Evolutionary conservation across 2,329 filamentous ascomycete genomes (phyloP).

Genomic region (Colletotrichum eremochloae): DNA sequence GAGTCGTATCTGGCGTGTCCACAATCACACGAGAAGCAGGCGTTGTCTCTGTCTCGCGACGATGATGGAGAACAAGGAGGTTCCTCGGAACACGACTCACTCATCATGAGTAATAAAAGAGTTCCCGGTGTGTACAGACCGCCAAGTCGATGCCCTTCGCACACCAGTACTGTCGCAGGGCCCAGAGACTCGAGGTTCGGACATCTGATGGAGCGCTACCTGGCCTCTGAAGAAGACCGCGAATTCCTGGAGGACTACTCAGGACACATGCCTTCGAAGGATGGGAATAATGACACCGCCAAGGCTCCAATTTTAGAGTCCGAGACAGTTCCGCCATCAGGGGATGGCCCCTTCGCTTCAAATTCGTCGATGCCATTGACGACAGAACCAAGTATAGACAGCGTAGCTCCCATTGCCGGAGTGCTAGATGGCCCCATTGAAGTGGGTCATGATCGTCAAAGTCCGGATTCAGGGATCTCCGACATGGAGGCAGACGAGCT

Average conservation of each 20-base stretch:
- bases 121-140: not conserved
- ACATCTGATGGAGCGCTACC: conserved; percentile 12
- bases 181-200: not conserved
- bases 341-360: not conserved
- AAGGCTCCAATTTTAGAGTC: not conserved
- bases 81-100: not conserved
- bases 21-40: not conserved
- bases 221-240: not conserved
- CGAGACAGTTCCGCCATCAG: not conserved
- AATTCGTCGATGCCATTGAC: not conserved
- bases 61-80: not conserved
- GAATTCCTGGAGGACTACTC: not conserved
- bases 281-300: no score
- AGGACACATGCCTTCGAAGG: not conserved
- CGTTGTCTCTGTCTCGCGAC: not conserved
- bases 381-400: not conserved
- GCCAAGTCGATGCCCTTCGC: conserved; percentile 1
- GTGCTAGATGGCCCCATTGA: conserved; percentile 11
- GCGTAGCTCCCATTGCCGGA: not conserved
- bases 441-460: not conserved
- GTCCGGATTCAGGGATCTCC: conserved; percentile 22
- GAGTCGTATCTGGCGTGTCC: conserved; percentile 10
- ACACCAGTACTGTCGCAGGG: not conserved
- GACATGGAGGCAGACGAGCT: conserved; percentile 22
- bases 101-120: conserved; percentile 2